These are phyloP conservation scores for Phytophthora hibernalis DNA, from an alignment of 352 stramenopile species.

Conservation along the genomic window DNA sequence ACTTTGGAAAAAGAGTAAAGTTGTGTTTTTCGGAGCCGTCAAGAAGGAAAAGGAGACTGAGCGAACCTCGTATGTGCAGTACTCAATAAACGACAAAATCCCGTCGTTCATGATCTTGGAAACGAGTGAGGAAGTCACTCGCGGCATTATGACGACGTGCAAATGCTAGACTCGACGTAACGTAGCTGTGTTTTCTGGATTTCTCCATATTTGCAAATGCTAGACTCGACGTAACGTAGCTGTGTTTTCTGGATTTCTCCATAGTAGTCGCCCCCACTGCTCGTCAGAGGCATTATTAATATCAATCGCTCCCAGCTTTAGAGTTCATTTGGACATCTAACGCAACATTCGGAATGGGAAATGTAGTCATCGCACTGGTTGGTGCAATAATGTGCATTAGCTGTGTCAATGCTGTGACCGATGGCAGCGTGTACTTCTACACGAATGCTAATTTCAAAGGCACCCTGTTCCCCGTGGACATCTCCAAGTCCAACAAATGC, in stretches of 20 bases:
- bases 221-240: no score
- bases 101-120: slow-evolving; percentile 7
- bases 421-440: slow-evolving; percentile 9
- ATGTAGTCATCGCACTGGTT: not conserved
- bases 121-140: slow-evolving; percentile 1
- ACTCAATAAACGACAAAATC: slow-evolving; percentile 1
- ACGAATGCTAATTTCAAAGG: slow-evolving; percentile 1
- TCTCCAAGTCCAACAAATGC: slow-evolving; percentile 1
- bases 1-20: no score
- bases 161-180: not conserved
- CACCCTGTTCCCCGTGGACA: slow-evolving; percentile 12
- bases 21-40: no score
- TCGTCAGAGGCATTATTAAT: no score
- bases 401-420: not conserved
- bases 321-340: no score
- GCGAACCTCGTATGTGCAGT: no score
- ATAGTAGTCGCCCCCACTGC: no score
- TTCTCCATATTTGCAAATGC: not conserved
- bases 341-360: no score
- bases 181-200: no score
- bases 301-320: no score
- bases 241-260: no score
- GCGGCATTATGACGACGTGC: not conserved
- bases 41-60: no score
- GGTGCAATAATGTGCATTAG: not conserved